Evolutionary conservation across 768 basidiomycete species (phyloP).

Genomic region (Mycena chlorophos): DNA sequence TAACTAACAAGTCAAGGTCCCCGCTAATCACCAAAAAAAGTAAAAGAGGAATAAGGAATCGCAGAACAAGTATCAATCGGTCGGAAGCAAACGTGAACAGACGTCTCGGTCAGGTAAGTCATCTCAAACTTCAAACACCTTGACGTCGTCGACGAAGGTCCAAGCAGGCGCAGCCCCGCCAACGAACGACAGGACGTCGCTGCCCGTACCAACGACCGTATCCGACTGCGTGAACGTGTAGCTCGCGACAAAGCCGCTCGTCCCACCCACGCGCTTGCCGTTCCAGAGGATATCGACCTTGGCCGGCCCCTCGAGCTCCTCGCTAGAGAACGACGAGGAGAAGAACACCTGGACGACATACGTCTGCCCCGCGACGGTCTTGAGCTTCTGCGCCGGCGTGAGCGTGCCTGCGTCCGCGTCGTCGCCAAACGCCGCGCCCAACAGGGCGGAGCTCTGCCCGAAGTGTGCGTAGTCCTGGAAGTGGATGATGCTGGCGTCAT

Average conservation of each 20-base stretch:
- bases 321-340: constrained; percentile 9
- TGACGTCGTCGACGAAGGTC: constrained; percentile 20
- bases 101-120: too few species aligned
- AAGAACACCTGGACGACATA: constrained; percentile 19
- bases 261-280: constrained; percentile 8
- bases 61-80: too few species aligned
- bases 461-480: constrained; percentile 15
- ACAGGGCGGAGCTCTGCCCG: constrained; percentile 11
- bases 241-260: constrained; percentile 4
- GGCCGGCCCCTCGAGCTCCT: constrained; percentile 4
- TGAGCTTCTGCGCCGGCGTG: constrained; percentile 7
- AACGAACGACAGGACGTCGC: constrained; percentile 12
- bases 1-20: background rate
- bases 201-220: constrained; percentile 11
- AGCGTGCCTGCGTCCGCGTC: constrained; percentile 17
- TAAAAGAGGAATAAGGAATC: too few species aligned
- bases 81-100: too few species aligned
- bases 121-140: constrained; percentile 1
- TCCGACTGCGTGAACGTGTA: constrained; percentile 5
- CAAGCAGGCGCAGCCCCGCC: constrained; percentile 22
- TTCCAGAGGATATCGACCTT: constrained; percentile 20
- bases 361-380: constrained; percentile 7
- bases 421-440: constrained; percentile 9
- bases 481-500: constrained; percentile 21
- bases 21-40: background rate